These are phyloP conservation scores for Phytophthora hybrid DNA, from an alignment of 352 stramenopile genomes.

Conservation along the genomic window DNA sequence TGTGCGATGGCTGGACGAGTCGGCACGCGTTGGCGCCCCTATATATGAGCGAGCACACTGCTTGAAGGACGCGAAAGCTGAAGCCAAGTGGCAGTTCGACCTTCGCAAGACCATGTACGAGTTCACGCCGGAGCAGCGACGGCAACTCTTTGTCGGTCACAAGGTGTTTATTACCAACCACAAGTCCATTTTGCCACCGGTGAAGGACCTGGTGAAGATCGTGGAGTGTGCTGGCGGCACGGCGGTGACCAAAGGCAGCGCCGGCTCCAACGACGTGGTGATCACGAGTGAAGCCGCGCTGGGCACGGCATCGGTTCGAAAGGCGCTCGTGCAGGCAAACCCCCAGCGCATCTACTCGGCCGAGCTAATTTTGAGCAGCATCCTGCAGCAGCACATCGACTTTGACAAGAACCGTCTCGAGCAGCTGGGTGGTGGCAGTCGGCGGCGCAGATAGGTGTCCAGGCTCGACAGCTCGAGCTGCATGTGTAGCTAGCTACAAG, in stretches of 20 bases:
- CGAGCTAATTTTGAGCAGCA: slow-evolving; percentile 59
- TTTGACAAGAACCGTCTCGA: slow-evolving; percentile 48
- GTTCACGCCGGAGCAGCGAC: slow-evolving; percentile 37
- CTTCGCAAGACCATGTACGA: slow-evolving; percentile 63
- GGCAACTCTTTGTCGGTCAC: slow-evolving; percentile 44
- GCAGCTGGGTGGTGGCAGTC: slow-evolving; percentile 15
- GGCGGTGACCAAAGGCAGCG: slow-evolving; percentile 40
- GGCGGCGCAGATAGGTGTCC: slow-evolving; percentile 32
- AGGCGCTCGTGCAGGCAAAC: slow-evolving; percentile 40
- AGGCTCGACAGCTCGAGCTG: not conserved
- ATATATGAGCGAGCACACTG: slow-evolving; percentile 51
- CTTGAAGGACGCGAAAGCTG: slow-evolving; percentile 50
- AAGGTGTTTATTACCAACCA: slow-evolving; percentile 62
- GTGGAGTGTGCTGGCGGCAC: slow-evolving; percentile 58
- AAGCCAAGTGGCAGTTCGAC: slow-evolving; percentile 63
- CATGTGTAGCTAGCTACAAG: not conserved
- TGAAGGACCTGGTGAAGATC: slow-evolving; percentile 63
- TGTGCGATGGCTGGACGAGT: slow-evolving; percentile 62
- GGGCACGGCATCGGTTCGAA: slow-evolving; percentile 44
- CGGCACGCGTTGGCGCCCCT: slow-evolving; percentile 46
- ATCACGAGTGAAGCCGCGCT: slow-evolving; percentile 53
- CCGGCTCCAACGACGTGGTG: slow-evolving; percentile 44
- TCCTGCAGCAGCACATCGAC: slow-evolving; percentile 59
- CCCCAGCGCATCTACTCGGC: slow-evolving; percentile 45
- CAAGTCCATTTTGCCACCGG: slow-evolving; percentile 56